Base-by-base conservation (phyloP, 257 asterid genomes). In the Petrea volubilis region DNA sequence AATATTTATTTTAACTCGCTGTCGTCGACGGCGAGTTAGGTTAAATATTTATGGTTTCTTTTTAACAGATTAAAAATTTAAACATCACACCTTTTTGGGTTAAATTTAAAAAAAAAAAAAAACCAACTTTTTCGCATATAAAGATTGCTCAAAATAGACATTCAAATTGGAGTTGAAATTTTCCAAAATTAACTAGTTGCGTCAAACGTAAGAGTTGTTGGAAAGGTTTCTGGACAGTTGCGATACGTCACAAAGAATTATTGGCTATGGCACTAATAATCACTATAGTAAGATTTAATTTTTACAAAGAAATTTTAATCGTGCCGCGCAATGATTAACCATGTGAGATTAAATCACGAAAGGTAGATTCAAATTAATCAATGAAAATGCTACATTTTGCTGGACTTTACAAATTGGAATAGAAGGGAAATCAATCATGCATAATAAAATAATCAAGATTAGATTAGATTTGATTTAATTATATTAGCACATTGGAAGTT, bases 341-440 rank as follows among this genome's bases (percentile, higher is more conserved):
- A 31, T 18, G 29, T 47, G 63, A 57, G 1, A 15, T 18, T 2
- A 50, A 28, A 5, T n/a, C 21, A 12, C 59, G 20, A 29, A 18
- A 47, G 21, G 18, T 68, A 53, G 44, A 36, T 56, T 70, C 68
- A 59, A 58, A 31, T 49, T 8, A 72, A 60, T 62, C 67, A 18
- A 74, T 31, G 52, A 64, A 56, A 57, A 49, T 58, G 17, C 18
- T n/a, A 51, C 74, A 63, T 41, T 13, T 72, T 21, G 15, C 41
- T 41, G 50, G 52, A 23, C 38, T 7, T 31, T 31, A 23, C 28
- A 44, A 15, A 2, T 12, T 44, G 28, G 21, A 51, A 29, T 1
- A 38, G 53, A 20, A 50, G 28, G 23, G 31, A 62, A 58, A 73
- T 70, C 60, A 79, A 64, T 79, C 56, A 64, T 59, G 11, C 60